These are phyloP conservation scores for Pichia sp. DNA, from an alignment of 1,139 yeast genomes.

Conservation along the genomic window DNA sequence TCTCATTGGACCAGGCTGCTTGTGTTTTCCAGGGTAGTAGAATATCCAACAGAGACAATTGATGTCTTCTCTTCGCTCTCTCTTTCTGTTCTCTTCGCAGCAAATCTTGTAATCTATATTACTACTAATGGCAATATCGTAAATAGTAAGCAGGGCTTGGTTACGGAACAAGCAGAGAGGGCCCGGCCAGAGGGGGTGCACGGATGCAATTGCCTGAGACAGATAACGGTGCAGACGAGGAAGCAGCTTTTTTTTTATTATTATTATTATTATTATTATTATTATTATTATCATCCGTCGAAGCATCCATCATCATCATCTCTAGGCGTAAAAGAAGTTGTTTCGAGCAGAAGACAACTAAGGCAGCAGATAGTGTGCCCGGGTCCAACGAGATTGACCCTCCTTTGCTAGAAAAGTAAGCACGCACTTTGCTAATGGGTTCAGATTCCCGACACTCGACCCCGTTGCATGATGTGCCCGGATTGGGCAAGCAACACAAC, in stretches of 20 bases:
- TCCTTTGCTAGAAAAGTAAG: neutral
- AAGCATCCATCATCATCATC: too few species aligned
- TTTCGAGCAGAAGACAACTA: too few species aligned
- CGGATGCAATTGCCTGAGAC: neutral
- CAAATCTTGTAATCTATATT: too few species aligned
- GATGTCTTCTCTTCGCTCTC: too few species aligned
- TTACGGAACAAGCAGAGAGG: too few species aligned
- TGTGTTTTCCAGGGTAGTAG: neutral
- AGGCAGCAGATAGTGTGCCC: too few species aligned
- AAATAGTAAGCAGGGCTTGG: neutral
- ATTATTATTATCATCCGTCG: neutral
- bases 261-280: too few species aligned
- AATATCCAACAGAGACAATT: too few species aligned
- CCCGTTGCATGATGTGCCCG: neutral
- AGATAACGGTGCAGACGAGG: neutral
- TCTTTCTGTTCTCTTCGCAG: too few species aligned
- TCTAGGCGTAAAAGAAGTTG: too few species aligned
- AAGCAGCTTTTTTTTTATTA: neutral
- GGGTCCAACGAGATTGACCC: neutral
- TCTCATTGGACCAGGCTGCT: neutral
- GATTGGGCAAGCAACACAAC: neutral
- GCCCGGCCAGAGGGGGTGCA: too few species aligned
- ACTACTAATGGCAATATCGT: neutral
- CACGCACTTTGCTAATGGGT: constrained; percentile 3
- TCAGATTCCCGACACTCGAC: neutral